Evolutionary conservation across 352 stramenopile species (phyloP), one percentile per base, ranked within the genome.

Genomic region (Peronospora destructor): DNA sequence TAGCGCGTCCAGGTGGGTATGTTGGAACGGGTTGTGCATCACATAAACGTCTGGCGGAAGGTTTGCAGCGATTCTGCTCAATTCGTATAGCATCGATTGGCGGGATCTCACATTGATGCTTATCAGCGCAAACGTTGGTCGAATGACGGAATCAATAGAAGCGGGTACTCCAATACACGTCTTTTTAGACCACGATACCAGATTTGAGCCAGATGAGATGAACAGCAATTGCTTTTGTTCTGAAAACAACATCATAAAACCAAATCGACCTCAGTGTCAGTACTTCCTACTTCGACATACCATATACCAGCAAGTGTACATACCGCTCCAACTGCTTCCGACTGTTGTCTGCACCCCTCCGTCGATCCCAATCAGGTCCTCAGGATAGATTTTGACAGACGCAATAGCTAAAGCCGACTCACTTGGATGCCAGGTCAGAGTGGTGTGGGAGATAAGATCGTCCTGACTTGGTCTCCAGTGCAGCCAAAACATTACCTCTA

Each of bases 41-140:
- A 38, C 57, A 50, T 67, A 73, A 10, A 81, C 64, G 33, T 84
- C 72, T 14, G 38, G 26, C 7, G 72, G 69, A 6, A 81, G 45
- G 14, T 11, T 56, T 21, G 39, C 42, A 14, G 70, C 21, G 16
- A 75, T 50, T n/a, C 30, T 50, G 14, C 66, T 70, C 43, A 69
- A 16, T 28, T 67, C 45, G 7, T 70, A 68, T 30, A 61, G 29
- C 28, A 66, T 45, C 14, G 56, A 32, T 26, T 71, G 63, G 6
- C 17, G 45, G 9, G 59, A 49, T n/a, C 39, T 53, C 16, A 51
- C 40, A 5, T 49, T 35, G 19, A 77, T 25, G 13, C 16, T 56
- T n/a, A 57, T 51, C 9, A 79, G 43, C 1, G 66, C 53, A 53
- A 70, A 78, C 19, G 53, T 76, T 45, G 66, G 61, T 38, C 66